Evolutionary conservation across 148 eudicot genomes (phyloP).

Genomic region (Limonium bicolor): DNA sequence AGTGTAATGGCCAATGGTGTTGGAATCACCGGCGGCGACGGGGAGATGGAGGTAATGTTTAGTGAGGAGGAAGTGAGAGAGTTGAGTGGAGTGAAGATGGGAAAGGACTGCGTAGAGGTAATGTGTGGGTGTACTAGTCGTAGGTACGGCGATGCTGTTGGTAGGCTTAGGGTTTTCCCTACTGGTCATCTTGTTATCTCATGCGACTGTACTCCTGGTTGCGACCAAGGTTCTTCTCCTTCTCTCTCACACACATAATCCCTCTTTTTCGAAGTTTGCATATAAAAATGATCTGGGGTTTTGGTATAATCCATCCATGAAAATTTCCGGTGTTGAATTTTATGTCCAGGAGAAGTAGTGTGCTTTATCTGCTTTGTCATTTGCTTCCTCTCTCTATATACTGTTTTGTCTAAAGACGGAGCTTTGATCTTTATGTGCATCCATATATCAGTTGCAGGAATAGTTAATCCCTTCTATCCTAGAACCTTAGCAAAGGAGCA

Average conservation of each 20-base stretch:
- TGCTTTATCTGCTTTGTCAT: too few species aligned
- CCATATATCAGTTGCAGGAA: too few species aligned
- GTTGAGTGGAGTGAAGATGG: constrained; percentile 3
- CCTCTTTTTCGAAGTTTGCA: background rate
- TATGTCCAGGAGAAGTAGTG: too few species aligned
- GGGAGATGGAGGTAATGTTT: background rate
- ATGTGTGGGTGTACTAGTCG: constrained; percentile 60
- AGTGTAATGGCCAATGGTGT: constrained; percentile 11
- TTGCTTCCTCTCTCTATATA: too few species aligned
- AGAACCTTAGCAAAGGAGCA: too few species aligned
- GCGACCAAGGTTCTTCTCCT: constrained; percentile 38
- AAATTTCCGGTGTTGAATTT: too few species aligned
- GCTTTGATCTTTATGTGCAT: too few species aligned
- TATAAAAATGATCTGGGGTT: too few species aligned
- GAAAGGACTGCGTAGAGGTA: constrained; percentile 1
- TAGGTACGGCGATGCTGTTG: constrained; percentile 60
- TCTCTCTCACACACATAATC: background rate
- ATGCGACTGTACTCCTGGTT: constrained; percentile 61
- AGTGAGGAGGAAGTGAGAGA: constrained; percentile 6
- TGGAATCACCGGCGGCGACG: background rate
- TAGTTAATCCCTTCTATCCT: too few species aligned
- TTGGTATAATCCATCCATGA: too few species aligned
- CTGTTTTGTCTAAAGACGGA: too few species aligned
- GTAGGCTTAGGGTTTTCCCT: constrained; percentile 48
- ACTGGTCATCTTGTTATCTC: constrained; percentile 43